phyloP scores from a whole-genome alignment of 805 yeast species.

The Spathaspora boniae region DNA sequence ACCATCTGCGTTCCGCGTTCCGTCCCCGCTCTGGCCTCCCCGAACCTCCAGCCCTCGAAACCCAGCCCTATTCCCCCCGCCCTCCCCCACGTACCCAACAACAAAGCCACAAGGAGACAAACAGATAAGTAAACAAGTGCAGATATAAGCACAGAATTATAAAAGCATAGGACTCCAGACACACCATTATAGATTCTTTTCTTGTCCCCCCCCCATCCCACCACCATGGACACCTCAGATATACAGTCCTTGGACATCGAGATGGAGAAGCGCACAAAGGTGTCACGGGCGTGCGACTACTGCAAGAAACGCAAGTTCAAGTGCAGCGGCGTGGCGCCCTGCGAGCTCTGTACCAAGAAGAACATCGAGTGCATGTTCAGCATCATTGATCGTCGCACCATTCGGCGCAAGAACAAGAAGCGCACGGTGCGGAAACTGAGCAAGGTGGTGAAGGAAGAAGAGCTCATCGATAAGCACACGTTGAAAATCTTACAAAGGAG shows the following conservation, averaged over 20 bases:
- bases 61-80: too few relatives aligned
- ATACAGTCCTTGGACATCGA: too few relatives aligned
- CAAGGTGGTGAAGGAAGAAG: neutral
- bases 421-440: slow-evolving; percentile 1
- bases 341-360: slow-evolving; percentile 29
- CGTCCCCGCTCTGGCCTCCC: too few relatives aligned
- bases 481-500: slow-evolving; percentile 4
- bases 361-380: slow-evolving; percentile 27
- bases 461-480: slow-evolving; percentile 3
- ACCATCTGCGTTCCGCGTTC: too few relatives aligned
- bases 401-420: slow-evolving; percentile 9
- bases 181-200: too few relatives aligned
- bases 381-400: slow-evolving; percentile 18
- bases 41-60: too few relatives aligned
- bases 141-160: too few relatives aligned
- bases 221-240: neutral
- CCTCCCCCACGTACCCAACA: too few relatives aligned
- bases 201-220: neutral
- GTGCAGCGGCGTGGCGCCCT: slow-evolving; percentile 31
- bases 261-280: slow-evolving; percentile 26
- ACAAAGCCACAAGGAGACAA: too few relatives aligned
- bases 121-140: too few relatives aligned
- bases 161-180: too few relatives aligned
- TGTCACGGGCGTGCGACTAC: slow-evolving; percentile 45
- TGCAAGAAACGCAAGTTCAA: slow-evolving; percentile 40